Base-by-base conservation (phyloP, 2,329 filamentous ascomycete species). In the Orbilia blumenaviensis region DNA sequence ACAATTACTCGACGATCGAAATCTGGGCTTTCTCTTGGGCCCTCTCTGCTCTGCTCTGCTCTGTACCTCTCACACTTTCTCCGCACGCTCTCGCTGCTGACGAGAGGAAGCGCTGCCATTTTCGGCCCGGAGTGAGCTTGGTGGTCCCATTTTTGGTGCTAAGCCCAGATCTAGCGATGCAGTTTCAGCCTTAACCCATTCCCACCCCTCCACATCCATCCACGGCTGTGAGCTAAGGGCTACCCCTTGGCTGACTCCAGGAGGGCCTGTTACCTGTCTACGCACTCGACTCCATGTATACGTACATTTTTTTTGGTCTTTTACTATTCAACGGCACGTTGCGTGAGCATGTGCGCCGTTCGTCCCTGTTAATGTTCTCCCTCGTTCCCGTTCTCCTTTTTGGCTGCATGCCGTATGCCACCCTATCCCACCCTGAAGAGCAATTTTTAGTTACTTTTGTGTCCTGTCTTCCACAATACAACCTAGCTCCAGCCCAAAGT, bases 111-210 rank as follows among this genome's bases (percentile, higher is more conserved):
- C 52, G 25, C 52, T 18, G n/a, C n/a, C n/a, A n/a, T 23, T 44
- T 50, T 61, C 44, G 56, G 71, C 52, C 54, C 63, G 56, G 63
- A n/a, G 14, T 41, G 38, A 25, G 29, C 46, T 29, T 58, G 25
- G 46, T 61, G 56, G 56, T 61, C 14, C 56, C 38, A 61, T 32
- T 61, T 61, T 61, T 44, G 36, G 34, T 41, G 27, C 56, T 44
- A 32, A 48, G 41, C 10, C 38, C 72, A 60, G 58, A 69, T 69
- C 50, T 60, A 38, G 46, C 50, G 41, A 52, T 44, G 16, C 18
- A 41, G 71, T 76, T 69, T 76, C 64, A 76, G 72, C 72, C 72
- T 76, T 69, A 76, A 62, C 63, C 63, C 48, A 54, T 75, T 29
- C 44, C 34, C 27, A 42, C 44, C 25, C 8, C 50, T 29, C 32